These are phyloP conservation scores for Euptelea pleiosperma DNA, from an alignment of 164 flowering plant species.

Conservation along the genomic window DNA sequence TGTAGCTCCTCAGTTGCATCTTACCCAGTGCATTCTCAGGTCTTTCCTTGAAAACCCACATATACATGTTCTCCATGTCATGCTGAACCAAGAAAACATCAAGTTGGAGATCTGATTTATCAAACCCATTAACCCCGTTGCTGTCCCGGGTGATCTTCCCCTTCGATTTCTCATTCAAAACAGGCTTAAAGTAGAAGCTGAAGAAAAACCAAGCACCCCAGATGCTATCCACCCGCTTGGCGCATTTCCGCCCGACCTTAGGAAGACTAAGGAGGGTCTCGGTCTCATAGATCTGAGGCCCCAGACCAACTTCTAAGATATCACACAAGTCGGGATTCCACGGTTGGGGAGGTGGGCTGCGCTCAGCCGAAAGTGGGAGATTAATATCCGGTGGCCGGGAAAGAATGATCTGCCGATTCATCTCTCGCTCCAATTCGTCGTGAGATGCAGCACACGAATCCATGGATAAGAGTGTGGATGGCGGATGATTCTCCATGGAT, in stretches of 20 bases:
- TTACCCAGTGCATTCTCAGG: conserved; percentile 93
- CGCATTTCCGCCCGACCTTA: conserved; percentile 69
- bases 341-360: conserved; percentile 65
- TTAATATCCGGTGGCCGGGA: conserved; percentile 86
- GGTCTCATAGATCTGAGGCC: conserved; percentile 62
- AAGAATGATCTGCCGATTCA: conserved; percentile 53
- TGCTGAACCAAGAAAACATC: conserved; percentile 94
- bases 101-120: conserved; percentile 73
- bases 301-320: conserved; percentile 71
- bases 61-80: conserved; percentile 98
- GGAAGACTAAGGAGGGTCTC: conserved; percentile 48
- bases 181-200: conserved; percentile 84
- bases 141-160: conserved; percentile 54
- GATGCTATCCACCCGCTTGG: conserved; percentile 69
- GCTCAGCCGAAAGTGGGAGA: conserved; percentile 73
- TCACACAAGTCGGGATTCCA: conserved; percentile 68
- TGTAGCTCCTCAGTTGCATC: conserved; percentile 94
- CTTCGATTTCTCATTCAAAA: conserved; percentile 69
- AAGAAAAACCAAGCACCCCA: conserved; percentile 99
- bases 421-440: conserved; percentile 67
- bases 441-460: conserved; percentile 82
- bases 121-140: conserved; percentile 64
- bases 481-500: conserved; percentile 85
- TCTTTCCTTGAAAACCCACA: conserved; percentile 97
- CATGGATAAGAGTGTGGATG: conserved; percentile 88